Evolutionary conservation across 2,329 filamentous ascomycete genomes (phyloP).

Genomic region (Verticillium zaregamsianum): DNA sequence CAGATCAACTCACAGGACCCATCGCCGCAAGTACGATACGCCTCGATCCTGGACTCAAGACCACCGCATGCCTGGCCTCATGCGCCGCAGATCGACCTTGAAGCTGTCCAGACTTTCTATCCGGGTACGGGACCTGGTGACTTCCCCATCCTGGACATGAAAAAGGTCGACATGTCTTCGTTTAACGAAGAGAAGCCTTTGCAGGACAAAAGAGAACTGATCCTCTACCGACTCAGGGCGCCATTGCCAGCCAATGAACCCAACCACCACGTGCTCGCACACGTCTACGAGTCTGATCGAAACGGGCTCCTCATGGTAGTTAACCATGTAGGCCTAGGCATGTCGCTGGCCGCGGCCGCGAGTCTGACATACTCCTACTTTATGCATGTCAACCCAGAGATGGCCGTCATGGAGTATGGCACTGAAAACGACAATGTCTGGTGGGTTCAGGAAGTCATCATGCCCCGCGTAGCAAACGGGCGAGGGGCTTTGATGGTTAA

Average conservation of each 20-base stretch:
- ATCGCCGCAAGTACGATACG: slow-evolving; percentile 38
- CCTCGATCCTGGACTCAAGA: slow-evolving; percentile 30
- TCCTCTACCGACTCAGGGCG: slow-evolving; percentile 43
- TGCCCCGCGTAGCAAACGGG: slow-evolving; percentile 42
- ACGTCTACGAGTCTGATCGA: slow-evolving; percentile 49
- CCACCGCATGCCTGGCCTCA: slow-evolving; percentile 38
- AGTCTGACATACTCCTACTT: slow-evolving; percentile 49
- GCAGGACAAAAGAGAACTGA: slow-evolving; percentile 42
- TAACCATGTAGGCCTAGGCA: slow-evolving; percentile 44
- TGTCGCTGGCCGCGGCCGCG: slow-evolving; percentile 34
- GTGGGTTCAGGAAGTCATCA: slow-evolving; percentile 51
- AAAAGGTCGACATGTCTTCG: slow-evolving; percentile 47
- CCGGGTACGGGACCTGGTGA: slow-evolving; percentile 32
- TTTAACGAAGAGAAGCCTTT: slow-evolving; percentile 38
- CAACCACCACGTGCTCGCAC: slow-evolving; percentile 42
- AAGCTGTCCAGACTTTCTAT: slow-evolving; percentile 28
- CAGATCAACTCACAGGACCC: slow-evolving; percentile 33
- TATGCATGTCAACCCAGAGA: slow-evolving; percentile 44
- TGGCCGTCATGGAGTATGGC: slow-evolving; percentile 38
- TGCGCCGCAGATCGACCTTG: slow-evolving; percentile 42
- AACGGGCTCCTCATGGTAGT: slow-evolving; percentile 49
- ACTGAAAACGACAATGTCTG: slow-evolving; percentile 32
- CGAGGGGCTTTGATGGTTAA: slow-evolving; percentile 43
- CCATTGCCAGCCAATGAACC: slow-evolving; percentile 34
- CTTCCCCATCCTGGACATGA: slow-evolving; percentile 49